phyloP scores from a whole-genome alignment of 164 flowering plant genomes.

The Chimonanthus praecox region DNA sequence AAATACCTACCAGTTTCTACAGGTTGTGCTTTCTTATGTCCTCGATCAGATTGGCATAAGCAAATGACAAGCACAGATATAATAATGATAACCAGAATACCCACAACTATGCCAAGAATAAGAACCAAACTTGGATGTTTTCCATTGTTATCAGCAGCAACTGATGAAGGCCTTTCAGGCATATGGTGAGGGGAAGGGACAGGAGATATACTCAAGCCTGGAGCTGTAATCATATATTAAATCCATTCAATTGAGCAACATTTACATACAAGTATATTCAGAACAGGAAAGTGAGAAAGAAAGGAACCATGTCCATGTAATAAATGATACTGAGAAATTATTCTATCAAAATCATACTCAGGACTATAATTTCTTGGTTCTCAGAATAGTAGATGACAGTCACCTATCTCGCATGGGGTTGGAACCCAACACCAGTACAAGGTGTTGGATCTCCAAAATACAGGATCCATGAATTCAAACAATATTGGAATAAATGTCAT shows the following conservation, averaged over 20 bases:
- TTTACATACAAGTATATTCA: not conserved
- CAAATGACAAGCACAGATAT: conserved; percentile 43
- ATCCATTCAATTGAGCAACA: not conserved
- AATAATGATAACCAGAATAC: conserved; percentile 40
- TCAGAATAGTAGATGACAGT: too few species aligned
- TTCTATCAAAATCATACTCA: not conserved
- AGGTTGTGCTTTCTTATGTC: conserved; percentile 33
- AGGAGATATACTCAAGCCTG: conserved; percentile 41
- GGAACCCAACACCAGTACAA: too few species aligned
- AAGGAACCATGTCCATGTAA: not conserved
- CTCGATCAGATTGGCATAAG: conserved; percentile 30
- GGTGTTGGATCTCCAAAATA: too few species aligned
- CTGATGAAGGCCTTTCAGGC: conserved; percentile 14
- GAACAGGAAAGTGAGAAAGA: not conserved
- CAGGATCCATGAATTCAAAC: too few species aligned
- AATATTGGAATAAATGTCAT: too few species aligned
- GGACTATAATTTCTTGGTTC: not conserved
- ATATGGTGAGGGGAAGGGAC: conserved; percentile 23
- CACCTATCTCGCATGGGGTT: too few species aligned
- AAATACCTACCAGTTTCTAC: conserved; percentile 51
- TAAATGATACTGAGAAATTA: not conserved
- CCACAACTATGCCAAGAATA: conserved; percentile 54
- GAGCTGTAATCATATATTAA: conserved; percentile 39
- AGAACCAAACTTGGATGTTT: conserved; percentile 43
- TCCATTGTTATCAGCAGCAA: conserved; percentile 20